Conservation (phyloP, 2,329 filamentous ascomycete species). For the Cercospora sp. region DNA sequence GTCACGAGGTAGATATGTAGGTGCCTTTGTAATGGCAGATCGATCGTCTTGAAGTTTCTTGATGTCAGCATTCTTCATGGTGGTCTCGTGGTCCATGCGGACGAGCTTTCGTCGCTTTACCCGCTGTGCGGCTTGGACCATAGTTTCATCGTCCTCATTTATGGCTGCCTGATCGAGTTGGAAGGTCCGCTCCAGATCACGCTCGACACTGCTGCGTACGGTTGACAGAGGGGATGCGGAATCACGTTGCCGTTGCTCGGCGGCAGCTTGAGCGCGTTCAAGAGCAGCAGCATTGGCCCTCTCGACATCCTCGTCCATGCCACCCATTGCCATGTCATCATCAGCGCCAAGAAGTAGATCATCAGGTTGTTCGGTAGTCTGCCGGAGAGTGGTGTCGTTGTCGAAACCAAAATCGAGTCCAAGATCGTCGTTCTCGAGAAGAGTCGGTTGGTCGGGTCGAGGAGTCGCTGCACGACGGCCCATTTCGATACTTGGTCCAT, state of each 20-base stretch:
- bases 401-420: slow-evolving; percentile 50
- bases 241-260: slow-evolving; percentile 43
- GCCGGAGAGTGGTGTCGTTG: slow-evolving; percentile 35
- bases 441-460: slow-evolving; percentile 57
- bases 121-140: slow-evolving; percentile 66
- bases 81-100: slow-evolving; percentile 76
- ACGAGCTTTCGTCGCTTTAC: slow-evolving; percentile 80
- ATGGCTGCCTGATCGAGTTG: slow-evolving; percentile 39
- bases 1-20: slow-evolving; percentile 82
- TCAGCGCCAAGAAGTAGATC: slow-evolving; percentile 30
- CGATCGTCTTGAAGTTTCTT: slow-evolving; percentile 83
- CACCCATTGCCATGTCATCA: slow-evolving; percentile 48
- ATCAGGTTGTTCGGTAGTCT: slow-evolving; percentile 20
- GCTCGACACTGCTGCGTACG: slow-evolving; percentile 52
- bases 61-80: slow-evolving; percentile 74
- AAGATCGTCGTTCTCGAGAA: slow-evolving; percentile 59
- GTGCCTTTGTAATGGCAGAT: slow-evolving; percentile 79
- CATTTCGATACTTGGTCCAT: slow-evolving; percentile 70
- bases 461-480: slow-evolving; percentile 77
- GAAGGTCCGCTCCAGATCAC: slow-evolving; percentile 65
- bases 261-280: slow-evolving; percentile 46
- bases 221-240: slow-evolving; percentile 58
- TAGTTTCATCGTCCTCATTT: slow-evolving; percentile 47
- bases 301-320: slow-evolving; percentile 42
- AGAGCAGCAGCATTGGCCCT: slow-evolving; percentile 44